A percentile compares a stretch with the other conserved stretches of the same genome.
Evolutionary conservation across 2,329 filamentous ascomycete species (phyloP).

Genomic region (Orbilia oligospora): DNA sequence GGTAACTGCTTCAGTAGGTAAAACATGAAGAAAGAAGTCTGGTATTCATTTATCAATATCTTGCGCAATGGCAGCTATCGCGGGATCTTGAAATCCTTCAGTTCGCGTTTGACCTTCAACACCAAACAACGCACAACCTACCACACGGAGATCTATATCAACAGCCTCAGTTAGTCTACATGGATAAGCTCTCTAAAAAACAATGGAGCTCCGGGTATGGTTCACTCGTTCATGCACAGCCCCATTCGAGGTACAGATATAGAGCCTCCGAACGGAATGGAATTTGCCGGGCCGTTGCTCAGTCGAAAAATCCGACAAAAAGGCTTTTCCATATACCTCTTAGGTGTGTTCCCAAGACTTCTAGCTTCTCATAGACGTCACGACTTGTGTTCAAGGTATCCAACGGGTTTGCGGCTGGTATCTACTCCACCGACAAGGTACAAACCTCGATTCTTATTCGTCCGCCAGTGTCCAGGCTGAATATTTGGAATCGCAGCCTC

Average conservation of each 20-base stretch:
- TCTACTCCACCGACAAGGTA: not conserved
- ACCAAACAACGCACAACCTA: no score
- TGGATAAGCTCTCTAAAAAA: not conserved
- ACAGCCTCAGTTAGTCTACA: no score
- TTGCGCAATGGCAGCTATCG: no score
- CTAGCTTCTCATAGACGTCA: no score
- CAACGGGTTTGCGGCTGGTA: not conserved
- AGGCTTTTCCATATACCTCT: no score
- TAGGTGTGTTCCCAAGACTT: not conserved
- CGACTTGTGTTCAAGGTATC: not conserved
- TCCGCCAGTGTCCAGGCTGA: not conserved
- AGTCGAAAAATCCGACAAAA: not conserved
- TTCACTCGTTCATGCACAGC: not conserved
- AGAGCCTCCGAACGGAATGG: not conserved
- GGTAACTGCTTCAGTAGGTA: no score
- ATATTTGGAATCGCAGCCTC: constrained; percentile 24
- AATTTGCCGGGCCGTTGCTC: not conserved
- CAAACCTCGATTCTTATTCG: not conserved
- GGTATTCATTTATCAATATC: no score
- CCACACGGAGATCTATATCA: no score
- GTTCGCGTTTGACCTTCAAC: no score
- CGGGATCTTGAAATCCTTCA: no score
- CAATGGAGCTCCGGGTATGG: not conserved
- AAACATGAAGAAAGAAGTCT: no score
- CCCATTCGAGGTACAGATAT: not conserved